Base-by-base conservation (phyloP, 2,329 filamentous ascomycete species). In the Pseudonectria foliicola region DNA sequence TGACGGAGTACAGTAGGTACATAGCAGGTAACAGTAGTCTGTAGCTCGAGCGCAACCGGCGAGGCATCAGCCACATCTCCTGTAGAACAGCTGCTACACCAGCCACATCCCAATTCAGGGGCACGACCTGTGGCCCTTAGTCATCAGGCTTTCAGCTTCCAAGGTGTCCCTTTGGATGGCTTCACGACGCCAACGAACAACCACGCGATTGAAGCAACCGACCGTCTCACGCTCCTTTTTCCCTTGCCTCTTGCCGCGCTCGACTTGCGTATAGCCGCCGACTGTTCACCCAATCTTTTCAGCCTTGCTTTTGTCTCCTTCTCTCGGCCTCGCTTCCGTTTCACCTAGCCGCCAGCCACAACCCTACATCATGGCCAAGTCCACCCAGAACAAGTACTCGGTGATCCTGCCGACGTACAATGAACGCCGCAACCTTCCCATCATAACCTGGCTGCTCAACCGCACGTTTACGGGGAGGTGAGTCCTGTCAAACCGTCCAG, bases 351-450 rank as follows among this genome's bases (percentile, higher is more conserved):
- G n/a, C 12, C 25, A 13, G 3, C 15, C 31, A 21, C 21, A 33
- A 12, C 35, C 24, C n/a, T 18, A 31, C 46, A 48, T 48, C 51
- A 77, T 77, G 73, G 68, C 71, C 38, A 69, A 67, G 50, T 41
- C 51, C 25, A 42, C 54, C 33, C 62, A 63, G 53, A 55, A 92
- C 73, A 94, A 90, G 68, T 98, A 95, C 75, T 95, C 90, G 49
- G 82, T 98, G 59, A 90, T 98, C 59, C 79, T 98, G 47, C 92
- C 92, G 38, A 98, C 92, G 43, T 98, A 95, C 78, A 96, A 98
- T 64, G 92, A 98, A 76, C 86, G 92, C 59, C 81, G 80, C 63
- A 98, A 98, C 68, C 79, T 98, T 49, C 92, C 92, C 55, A 92
- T 98, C 61, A 87, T 96, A 59, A 78, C 83, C 56, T 96, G 88